Evolutionary conservation across 2,329 filamentous ascomycete genomes (phyloP).

Genomic region (Pseudocercospora macadamiae): DNA sequence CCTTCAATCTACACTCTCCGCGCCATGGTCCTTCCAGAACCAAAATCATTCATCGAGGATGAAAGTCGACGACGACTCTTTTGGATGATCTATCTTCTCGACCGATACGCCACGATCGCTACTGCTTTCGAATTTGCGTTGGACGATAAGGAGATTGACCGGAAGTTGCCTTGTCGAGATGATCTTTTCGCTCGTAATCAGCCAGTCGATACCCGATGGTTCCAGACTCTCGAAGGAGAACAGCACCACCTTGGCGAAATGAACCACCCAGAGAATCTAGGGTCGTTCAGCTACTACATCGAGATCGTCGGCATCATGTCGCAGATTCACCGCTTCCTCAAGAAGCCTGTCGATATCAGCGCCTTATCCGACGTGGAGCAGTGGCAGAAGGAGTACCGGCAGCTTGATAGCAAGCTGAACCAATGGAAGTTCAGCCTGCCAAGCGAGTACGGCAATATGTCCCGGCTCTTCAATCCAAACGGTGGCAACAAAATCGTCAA

Average conservation of each 20-base stretch:
- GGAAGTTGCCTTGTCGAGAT: slow-evolving; percentile 82
- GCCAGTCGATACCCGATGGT: slow-evolving; percentile 83
- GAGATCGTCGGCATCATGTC: slow-evolving; percentile 87
- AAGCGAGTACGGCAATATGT: slow-evolving; percentile 80
- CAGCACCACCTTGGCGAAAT: slow-evolving; percentile 46
- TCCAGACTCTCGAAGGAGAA: slow-evolving; percentile 63
- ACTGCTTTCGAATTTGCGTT: slow-evolving; percentile 92
- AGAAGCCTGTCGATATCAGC: slow-evolving; percentile 85
- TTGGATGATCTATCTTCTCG: slow-evolving; percentile 92
- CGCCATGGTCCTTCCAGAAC: slow-evolving; percentile 80
- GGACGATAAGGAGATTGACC: slow-evolving; percentile 86
- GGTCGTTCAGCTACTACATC: slow-evolving; percentile 86
- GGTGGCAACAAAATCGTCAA: slow-evolving; percentile 69
- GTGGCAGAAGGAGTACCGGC: slow-evolving; percentile 86
- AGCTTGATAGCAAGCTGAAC: slow-evolving; percentile 77
- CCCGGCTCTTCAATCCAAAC: slow-evolving; percentile 68
- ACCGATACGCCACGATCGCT: slow-evolving; percentile 86
- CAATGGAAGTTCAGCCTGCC: slow-evolving; percentile 85
- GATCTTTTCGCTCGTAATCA: slow-evolving; percentile 84
- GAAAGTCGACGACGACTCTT: slow-evolving; percentile 83
- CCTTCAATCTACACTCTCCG: slow-evolving; percentile 87
- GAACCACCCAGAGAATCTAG: slow-evolving; percentile 77
- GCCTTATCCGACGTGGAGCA: slow-evolving; percentile 81
- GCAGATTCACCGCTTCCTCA: slow-evolving; percentile 84
- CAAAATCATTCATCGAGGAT: slow-evolving; percentile 85